Percentiles rank a stretch among this genome's conserved stretches.
These are phyloP conservation scores for Ensete ventricosum DNA, from an alignment of 176 grass and related monocot species.

Conservation along the genomic window DNA sequence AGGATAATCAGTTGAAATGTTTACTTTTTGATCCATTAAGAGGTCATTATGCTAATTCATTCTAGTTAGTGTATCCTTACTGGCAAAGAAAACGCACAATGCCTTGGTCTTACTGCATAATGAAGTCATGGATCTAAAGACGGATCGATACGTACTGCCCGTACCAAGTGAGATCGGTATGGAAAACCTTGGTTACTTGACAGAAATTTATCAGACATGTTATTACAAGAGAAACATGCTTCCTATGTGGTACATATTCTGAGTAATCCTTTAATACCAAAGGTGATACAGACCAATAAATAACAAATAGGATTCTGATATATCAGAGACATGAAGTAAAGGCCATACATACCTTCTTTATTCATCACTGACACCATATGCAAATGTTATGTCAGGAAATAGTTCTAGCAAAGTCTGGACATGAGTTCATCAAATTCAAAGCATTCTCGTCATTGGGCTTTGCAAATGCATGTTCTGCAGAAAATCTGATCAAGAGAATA, in stretches of 20 bases:
- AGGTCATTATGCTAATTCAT: not conserved
- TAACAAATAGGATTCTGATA: not conserved
- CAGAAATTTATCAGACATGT: no score
- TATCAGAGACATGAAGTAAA: not conserved
- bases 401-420: conserved; percentile 58
- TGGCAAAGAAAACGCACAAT: not conserved
- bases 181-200: no score
- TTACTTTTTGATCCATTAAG: not conserved
- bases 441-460: conserved; percentile 71
- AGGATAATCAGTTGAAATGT: not conserved
- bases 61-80: not conserved
- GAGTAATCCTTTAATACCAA: no score
- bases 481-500: conserved; percentile 42
- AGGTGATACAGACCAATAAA: not conserved
- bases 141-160: no score
- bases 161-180: no score
- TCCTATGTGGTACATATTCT: no score
- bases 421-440: conserved; percentile 62
- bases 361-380: conserved; percentile 91
- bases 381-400: conserved; percentile 77
- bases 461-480: conserved; percentile 58
- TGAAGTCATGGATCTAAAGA: not conserved
- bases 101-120: not conserved
- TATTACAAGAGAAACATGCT: no score
- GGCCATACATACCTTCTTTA: conserved; percentile 73